Conservation (phyloP, 306 rosid species). For the Crataegus laevigata region DNA sequence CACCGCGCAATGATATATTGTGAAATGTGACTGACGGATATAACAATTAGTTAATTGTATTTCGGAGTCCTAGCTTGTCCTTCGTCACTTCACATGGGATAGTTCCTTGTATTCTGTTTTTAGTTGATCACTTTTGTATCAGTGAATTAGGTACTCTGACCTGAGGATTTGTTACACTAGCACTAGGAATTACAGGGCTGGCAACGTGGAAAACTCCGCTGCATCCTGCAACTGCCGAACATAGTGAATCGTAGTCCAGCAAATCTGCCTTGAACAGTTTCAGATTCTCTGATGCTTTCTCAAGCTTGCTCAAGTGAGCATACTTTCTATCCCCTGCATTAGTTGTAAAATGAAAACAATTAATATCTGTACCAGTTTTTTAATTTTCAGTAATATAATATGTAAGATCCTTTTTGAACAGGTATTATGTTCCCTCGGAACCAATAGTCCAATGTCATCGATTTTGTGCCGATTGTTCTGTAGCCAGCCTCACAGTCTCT, state of each 20-base stretch:
- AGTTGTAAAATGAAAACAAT: too few relatives aligned
- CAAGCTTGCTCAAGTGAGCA: conserved; percentile 19
- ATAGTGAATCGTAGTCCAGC: conserved; percentile 24
- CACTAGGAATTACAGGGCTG: conserved; percentile 9
- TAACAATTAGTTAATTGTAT: too few relatives aligned
- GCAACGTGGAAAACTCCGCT: conserved; percentile 31
- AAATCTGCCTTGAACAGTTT: conserved; percentile 24
- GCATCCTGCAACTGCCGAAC: conserved; percentile 18
- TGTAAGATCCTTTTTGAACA: neutral
- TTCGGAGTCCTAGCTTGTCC: too few relatives aligned
- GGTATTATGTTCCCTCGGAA: too few relatives aligned
- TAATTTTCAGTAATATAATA: too few relatives aligned
- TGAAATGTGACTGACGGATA: neutral
- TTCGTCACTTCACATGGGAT: neutral
- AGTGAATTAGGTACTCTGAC: neutral
- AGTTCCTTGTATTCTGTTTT: neutral
- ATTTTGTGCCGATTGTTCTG: too few relatives aligned
- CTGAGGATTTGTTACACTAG: conserved; percentile 4
- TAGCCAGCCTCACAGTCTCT: too few relatives aligned
- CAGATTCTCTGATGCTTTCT: conserved; percentile 18
- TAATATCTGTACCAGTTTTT: too few relatives aligned
- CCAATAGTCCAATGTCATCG: too few relatives aligned
- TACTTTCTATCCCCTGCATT: conserved; percentile 6
- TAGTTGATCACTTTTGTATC: neutral
- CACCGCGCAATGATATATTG: neutral